A percentile compares a stretch with the other conserved stretches of the same genome.
Evolutionary conservation across 345 rosid species (phyloP).

Genomic region (Crucihimalaya himalaica): DNA sequence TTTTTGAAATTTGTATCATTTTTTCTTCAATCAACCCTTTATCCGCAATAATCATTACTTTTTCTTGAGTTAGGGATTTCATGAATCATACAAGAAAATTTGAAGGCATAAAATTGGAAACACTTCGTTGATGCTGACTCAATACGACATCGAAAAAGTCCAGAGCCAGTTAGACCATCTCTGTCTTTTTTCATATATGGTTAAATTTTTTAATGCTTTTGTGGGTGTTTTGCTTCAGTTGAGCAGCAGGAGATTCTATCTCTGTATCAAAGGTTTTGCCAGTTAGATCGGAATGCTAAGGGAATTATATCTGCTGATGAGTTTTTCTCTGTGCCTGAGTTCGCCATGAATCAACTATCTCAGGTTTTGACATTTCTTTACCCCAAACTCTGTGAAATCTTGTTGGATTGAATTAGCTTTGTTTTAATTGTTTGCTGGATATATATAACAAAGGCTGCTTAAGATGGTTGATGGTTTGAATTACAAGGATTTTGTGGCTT

Average conservation of each 20-base stretch:
- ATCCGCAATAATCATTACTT: background rate
- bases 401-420: background rate
- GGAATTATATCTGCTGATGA: conserved; percentile 84
- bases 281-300: conserved; percentile 69
- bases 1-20: background rate
- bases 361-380: conserved; percentile 45
- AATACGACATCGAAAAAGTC: conserved; percentile 93
- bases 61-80: background rate
- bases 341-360: conserved; percentile 87
- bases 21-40: background rate
- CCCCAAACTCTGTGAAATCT: background rate
- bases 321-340: conserved; percentile 85
- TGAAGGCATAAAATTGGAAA: conserved; percentile 57
- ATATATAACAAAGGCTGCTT: conserved; percentile 57
- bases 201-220: background rate
- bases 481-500: conserved; percentile 89
- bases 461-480: conserved; percentile 83
- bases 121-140: conserved; percentile 87
- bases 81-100: background rate
- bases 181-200: background rate
- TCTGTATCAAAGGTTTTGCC: conserved; percentile 80
- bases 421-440: background rate
- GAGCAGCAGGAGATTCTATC: conserved; percentile 88
- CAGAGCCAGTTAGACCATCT: conserved; percentile 60
- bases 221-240: conserved; percentile 46